Conservation (phyloP, 257 asterid genomes). For the Parsonsia alboflavescens region DNA sequence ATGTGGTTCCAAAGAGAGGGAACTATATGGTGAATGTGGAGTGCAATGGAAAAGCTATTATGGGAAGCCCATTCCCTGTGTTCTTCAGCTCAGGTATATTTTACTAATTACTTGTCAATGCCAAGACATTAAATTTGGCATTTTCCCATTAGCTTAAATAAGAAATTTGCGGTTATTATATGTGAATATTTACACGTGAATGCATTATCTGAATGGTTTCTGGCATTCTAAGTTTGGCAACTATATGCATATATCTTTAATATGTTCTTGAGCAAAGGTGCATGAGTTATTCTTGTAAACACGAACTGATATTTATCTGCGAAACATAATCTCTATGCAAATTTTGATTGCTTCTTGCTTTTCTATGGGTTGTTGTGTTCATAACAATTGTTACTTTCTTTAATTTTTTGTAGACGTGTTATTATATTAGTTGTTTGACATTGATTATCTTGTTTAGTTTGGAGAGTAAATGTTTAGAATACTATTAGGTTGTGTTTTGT, state of each 20-base stretch:
- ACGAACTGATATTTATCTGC: neutral
- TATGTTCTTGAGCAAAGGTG: neutral
- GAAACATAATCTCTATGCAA: neutral
- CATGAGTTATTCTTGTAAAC: neutral
- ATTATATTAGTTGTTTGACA: neutral
- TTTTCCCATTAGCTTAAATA: neutral
- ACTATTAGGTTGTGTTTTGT: neutral
- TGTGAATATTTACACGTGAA: neutral
- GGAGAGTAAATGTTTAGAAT: neutral
- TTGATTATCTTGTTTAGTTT: neutral
- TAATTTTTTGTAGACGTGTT: neutral
- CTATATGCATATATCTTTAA: neutral
- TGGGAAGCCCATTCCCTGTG: conserved; percentile 98
- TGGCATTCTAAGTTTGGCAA: neutral
- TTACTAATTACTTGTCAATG: neutral
- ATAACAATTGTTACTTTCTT: neutral
- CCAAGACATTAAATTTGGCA: neutral
- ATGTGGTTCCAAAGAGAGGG: conserved; percentile 85
- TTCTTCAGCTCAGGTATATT: conserved; percentile 84
- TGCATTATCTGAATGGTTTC: neutral
- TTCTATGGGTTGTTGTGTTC: neutral
- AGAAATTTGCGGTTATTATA: neutral
- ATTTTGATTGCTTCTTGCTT: neutral
- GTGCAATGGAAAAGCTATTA: conserved; percentile 86
- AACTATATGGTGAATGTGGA: conserved; percentile 94